phyloP scores from a whole-genome alignment of 2,329 filamentous ascomycete species.

The Pseudocercospora eumusae region DNA sequence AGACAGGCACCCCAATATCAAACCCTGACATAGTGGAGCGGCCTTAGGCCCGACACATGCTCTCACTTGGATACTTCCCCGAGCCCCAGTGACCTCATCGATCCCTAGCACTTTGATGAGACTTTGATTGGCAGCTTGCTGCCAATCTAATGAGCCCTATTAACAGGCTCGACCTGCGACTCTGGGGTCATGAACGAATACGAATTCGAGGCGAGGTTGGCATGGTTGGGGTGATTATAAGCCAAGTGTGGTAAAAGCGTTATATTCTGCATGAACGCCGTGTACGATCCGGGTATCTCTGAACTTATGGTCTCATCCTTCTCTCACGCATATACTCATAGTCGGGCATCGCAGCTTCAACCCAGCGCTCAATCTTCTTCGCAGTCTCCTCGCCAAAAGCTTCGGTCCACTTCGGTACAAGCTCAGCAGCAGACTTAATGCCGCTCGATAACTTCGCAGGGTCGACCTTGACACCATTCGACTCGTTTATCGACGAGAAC shows the following conservation, averaged over 20 bases:
- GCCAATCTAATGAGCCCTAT: too few relatives aligned
- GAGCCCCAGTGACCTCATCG: too few relatives aligned
- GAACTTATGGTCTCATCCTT: slow-evolving; percentile 3
- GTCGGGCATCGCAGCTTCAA: slow-evolving; percentile 8
- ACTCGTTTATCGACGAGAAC: slow-evolving; percentile 9
- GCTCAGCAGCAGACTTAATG: slow-evolving; percentile 1
- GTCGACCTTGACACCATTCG: slow-evolving; percentile 5
- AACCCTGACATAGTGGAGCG: neutral
- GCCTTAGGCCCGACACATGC: neutral
- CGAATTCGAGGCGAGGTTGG: neutral
- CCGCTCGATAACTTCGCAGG: neutral
- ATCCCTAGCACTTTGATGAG: too few relatives aligned
- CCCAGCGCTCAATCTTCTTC: neutral
- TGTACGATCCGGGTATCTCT: neutral
- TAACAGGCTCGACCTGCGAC: neutral
- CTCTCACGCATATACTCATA: slow-evolving; percentile 15
- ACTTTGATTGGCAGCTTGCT: too few relatives aligned
- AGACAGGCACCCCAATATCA: neutral
- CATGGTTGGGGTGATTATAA: neutral
- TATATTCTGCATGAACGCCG: neutral
- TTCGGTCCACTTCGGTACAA: slow-evolving; percentile 11
- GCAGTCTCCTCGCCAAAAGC: slow-evolving; percentile 8
- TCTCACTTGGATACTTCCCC: too few relatives aligned
- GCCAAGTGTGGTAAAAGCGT: neutral
- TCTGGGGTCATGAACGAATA: neutral